Percentiles rank a stretch among this genome's conserved stretches.
phyloP scores from a whole-genome alignment of 805 yeast genomes.

The Metschnikowia anglica region DNA sequence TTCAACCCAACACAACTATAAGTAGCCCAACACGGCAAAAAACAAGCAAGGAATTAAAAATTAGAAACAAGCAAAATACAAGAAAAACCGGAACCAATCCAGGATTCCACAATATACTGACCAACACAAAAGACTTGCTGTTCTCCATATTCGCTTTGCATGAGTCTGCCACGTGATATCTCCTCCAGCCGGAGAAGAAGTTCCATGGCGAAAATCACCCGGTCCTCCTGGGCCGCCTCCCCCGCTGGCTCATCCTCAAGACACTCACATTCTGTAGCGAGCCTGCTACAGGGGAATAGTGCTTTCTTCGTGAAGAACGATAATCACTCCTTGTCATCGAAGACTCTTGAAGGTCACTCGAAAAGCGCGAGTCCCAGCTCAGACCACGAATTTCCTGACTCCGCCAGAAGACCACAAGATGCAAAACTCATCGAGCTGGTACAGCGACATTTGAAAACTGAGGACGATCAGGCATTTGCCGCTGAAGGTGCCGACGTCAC shows the following conservation, averaged over 20 bases:
- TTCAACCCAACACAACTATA: too few species aligned
- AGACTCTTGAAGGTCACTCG: constrained; percentile 6
- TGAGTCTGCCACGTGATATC: constrained; percentile 22
- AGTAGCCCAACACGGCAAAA: too few species aligned
- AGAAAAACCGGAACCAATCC: too few species aligned
- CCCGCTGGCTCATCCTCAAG: constrained; percentile 15
- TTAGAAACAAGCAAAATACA: too few species aligned
- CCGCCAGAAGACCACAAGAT: constrained; percentile 1
- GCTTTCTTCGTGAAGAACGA: constrained; percentile 16
- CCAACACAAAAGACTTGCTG: too few species aligned
- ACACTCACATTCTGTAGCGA: constrained; percentile 9
- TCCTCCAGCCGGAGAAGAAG: constrained; percentile 13
- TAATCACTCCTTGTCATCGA: constrained; percentile 8
- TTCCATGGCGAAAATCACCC: constrained; percentile 20
- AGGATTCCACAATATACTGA: too few species aligned
- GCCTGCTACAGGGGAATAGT: constrained; percentile 17
- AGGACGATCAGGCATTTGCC: constrained; percentile 13
- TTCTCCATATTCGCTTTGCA: constrained; percentile 3
- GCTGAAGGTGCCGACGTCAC: constrained; percentile 23
- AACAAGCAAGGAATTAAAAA: too few species aligned
- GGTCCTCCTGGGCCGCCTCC: constrained; percentile 12
- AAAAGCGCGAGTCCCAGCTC: constrained; percentile 12
- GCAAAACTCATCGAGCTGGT: constrained; percentile 15
- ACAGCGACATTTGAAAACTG: constrained; percentile 16
- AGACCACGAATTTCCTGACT: constrained; percentile 1